Conservation (phyloP, 1,284 basidiomycete species). For the Stereum hirsutum region DNA sequence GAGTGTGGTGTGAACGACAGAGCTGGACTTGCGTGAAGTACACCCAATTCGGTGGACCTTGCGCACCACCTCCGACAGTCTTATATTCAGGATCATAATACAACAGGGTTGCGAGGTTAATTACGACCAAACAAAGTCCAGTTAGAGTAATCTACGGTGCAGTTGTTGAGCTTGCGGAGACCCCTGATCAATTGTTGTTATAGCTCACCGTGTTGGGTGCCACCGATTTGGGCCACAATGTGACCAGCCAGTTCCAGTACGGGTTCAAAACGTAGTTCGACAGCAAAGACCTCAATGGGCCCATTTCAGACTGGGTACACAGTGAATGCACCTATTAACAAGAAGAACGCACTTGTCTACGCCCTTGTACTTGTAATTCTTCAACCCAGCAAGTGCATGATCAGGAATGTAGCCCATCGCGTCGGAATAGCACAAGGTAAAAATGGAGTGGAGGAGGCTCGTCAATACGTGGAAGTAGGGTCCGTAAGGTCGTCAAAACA, state of each 20-base stretch:
- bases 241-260: constrained; percentile 95
- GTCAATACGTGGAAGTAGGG: too few relatives aligned
- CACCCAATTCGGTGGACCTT: constrained; percentile 71
- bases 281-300: constrained; percentile 62
- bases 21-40: constrained; percentile 65
- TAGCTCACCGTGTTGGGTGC: constrained; percentile 84
- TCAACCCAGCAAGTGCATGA: constrained; percentile 51
- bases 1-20: background rate
- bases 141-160: constrained; percentile 67
- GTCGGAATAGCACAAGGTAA: constrained; percentile 3
- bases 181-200: background rate
- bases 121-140: constrained; percentile 74
- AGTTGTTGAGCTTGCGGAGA: background rate
- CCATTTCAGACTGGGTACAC: too few relatives aligned
- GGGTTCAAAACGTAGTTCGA: constrained; percentile 81
- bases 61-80: constrained; percentile 50
- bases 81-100: constrained; percentile 77
- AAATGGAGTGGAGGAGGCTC: too few relatives aligned
- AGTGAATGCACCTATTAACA: constrained; percentile 1
- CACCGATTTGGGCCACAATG: constrained; percentile 78
- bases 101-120: constrained; percentile 81
- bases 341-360: constrained; percentile 53
- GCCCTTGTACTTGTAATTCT: constrained; percentile 60
- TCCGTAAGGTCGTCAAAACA: too few relatives aligned
- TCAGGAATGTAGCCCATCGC: constrained; percentile 45